phyloP scores from a whole-genome alignment of 2,329 filamentous ascomycete genomes.

The Myriosclerotinia curreyana region DNA sequence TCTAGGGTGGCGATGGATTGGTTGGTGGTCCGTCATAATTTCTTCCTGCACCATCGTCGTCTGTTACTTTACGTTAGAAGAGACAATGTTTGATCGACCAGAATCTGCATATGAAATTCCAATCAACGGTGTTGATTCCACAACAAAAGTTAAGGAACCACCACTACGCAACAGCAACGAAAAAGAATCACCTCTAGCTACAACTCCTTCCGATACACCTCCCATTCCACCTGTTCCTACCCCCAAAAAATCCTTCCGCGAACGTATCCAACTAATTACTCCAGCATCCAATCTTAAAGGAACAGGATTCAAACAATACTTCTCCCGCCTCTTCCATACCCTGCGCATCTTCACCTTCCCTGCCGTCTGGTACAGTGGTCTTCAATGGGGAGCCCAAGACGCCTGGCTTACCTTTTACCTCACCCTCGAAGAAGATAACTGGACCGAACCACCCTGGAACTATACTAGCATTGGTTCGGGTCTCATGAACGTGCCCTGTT shows the following conservation, averaged over 20 bases:
- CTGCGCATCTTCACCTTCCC: conserved; percentile 57
- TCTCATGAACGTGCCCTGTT: conserved; percentile 56
- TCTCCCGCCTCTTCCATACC: conserved; percentile 51
- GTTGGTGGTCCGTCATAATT: conserved; percentile 50
- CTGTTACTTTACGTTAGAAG: conserved; percentile 52
- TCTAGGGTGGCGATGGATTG: conserved; percentile 55
- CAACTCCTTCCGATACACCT: conserved; percentile 20
- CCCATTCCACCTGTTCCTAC: conserved; percentile 11
- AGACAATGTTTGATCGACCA: conserved; percentile 48
- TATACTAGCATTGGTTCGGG: conserved; percentile 53
- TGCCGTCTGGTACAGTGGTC: conserved; percentile 54
- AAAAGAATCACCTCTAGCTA: conserved; percentile 23
- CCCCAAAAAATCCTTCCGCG: conserved; percentile 48
- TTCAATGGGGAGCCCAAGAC: conserved; percentile 59
- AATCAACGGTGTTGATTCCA: conserved; percentile 29
- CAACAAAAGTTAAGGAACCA: background rate
- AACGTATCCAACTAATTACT: conserved; percentile 55
- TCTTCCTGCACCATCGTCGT: conserved; percentile 48
- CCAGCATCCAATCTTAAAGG: conserved; percentile 53
- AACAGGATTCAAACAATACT: conserved; percentile 53
- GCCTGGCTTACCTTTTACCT: conserved; percentile 59
- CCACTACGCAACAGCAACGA: conserved; percentile 17
- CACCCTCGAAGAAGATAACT: conserved; percentile 56
- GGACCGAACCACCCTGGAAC: conserved; percentile 53
- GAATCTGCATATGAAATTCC: conserved; percentile 40